Conservation (phyloP, 2,329 filamentous ascomycete genomes). For the Reticulascus tulasneorum region DNA sequence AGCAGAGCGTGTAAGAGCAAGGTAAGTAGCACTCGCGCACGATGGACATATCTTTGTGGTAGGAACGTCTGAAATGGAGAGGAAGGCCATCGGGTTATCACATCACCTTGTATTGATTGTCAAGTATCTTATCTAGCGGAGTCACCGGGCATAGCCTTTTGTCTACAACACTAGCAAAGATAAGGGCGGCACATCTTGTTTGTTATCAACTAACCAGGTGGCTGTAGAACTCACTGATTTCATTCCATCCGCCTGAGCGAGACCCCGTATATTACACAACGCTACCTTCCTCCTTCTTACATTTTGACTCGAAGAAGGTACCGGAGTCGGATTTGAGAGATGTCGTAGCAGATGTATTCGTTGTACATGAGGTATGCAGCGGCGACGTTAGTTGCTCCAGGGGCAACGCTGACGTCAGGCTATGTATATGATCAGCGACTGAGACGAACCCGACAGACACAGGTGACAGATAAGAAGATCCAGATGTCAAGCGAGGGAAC, state of each 20-base stretch:
- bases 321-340: slow-evolving; percentile 64
- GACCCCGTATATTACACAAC: not conserved
- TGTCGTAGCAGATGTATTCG: slow-evolving; percentile 70
- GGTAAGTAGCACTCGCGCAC: too few species aligned
- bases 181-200: too few species aligned
- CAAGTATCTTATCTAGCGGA: too few species aligned
- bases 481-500: not conserved
- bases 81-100: too few species aligned
- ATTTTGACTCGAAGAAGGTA: slow-evolving; percentile 65
- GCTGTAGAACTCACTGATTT: not conserved
- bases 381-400: slow-evolving; percentile 42
- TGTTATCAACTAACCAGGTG: too few species aligned
- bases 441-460: not conserved
- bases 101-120: too few species aligned
- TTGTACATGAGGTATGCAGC: slow-evolving; percentile 59
- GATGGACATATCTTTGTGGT: too few species aligned
- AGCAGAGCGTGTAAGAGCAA: too few species aligned
- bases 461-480: slow-evolving; percentile 6
- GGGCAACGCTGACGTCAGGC: slow-evolving; percentile 45
- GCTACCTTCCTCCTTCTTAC: slow-evolving; percentile 16
- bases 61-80: too few species aligned
- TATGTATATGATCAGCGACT: slow-evolving; percentile 21
- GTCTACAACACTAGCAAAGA: too few species aligned
- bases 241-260: too few species aligned
- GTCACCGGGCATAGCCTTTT: too few species aligned